phyloP scores from a whole-genome alignment of 2,329 filamentous ascomycete genomes.

The Xylaria sp. region DNA sequence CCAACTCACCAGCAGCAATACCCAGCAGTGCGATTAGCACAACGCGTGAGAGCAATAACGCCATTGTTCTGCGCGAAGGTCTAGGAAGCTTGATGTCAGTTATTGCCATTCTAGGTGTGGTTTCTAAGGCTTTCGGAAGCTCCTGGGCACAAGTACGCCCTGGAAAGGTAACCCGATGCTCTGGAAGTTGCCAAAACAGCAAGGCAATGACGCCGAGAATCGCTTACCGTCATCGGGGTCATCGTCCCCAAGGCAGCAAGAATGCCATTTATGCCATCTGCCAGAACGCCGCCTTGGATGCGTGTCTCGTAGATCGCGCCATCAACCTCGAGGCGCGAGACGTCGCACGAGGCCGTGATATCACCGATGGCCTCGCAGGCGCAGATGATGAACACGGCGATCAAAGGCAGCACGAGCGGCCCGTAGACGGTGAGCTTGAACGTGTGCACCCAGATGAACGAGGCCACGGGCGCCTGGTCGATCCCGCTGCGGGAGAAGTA shows the following conservation, averaged over 20 bases:
- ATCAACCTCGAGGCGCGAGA: conserved; percentile 75
- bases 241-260: conserved; percentile 79
- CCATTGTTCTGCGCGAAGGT: conserved; percentile 87
- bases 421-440: conserved; percentile 75
- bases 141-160: no score
- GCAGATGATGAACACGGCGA: conserved; percentile 73
- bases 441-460: conserved; percentile 80
- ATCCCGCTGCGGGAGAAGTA: conserved; percentile 80
- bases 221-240: conserved; percentile 78
- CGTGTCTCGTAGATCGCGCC: conserved; percentile 74
- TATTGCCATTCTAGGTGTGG: no score
- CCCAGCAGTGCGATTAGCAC: conserved; percentile 80
- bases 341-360: conserved; percentile 81
- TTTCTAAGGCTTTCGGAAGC: no score
- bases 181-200: no score
- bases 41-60: conserved; percentile 80
- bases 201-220: no score
- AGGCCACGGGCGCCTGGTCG: conserved; percentile 70
- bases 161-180: no score
- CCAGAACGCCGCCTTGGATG: conserved; percentile 79
- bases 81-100: no score
- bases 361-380: conserved; percentile 82
- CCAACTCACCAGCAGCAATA: conserved; percentile 67
- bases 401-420: conserved; percentile 72
- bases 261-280: conserved; percentile 77